phyloP scores from a whole-genome alignment of 306 rosid genomes.

The Crataegus laevigata region DNA sequence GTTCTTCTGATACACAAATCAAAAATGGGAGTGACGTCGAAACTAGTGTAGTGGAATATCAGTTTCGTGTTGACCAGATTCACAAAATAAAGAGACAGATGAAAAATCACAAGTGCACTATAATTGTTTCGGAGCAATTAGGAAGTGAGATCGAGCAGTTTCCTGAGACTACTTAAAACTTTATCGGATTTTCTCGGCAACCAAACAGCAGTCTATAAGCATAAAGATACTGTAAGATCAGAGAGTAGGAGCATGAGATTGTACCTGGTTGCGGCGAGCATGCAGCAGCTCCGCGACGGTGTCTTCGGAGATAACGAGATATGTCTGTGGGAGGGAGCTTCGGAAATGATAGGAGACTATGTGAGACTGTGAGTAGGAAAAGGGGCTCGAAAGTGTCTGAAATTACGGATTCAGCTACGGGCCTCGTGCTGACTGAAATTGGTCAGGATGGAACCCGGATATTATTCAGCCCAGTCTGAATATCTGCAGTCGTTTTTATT shows the following conservation, averaged over 20 bases:
- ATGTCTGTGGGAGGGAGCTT: not conserved
- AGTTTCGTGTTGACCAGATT: not conserved
- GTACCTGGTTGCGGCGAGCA: not conserved
- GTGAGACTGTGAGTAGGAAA: not conserved
- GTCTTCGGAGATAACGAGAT: not conserved
- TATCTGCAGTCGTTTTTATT: no score
- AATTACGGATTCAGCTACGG: not conserved
- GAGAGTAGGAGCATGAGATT: no score
- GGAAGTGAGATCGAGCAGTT: not conserved
- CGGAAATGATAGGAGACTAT: not conserved
- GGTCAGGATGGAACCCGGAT: not conserved
- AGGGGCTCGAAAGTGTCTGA: not conserved
- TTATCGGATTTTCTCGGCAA: conserved; percentile 12
- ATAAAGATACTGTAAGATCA: not conserved
- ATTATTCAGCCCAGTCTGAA: not conserved
- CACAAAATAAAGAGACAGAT: not conserved
- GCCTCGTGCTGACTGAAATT: not conserved
- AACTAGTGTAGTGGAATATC: not conserved
- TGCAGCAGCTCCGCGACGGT: not conserved
- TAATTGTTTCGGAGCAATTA: not conserved
- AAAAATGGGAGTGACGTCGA: conserved; percentile 8
- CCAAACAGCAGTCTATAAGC: conserved; percentile 19
- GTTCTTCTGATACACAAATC: not conserved
- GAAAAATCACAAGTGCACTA: not conserved
- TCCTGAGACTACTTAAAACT: not conserved